Conservation (phyloP, 345 rosid species). For the Populus pruinosa region DNA sequence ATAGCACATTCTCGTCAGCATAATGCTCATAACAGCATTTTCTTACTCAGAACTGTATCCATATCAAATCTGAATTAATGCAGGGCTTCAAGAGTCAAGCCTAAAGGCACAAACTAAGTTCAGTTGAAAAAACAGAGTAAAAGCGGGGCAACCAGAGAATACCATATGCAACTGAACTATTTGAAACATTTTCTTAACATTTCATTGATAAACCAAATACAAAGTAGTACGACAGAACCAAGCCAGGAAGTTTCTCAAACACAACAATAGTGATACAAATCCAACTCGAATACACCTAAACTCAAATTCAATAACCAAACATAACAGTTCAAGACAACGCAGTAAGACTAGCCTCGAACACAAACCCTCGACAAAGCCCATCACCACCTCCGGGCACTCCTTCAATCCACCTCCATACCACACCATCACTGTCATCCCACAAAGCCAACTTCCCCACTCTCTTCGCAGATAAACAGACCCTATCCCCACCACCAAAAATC, state of each 20-base stretch:
- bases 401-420: conserved; percentile 77
- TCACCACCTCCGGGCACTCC: conserved; percentile 64
- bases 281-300: not conserved
- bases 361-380: conserved; percentile 71
- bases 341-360: conserved; percentile 57
- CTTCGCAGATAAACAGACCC: conserved; percentile 77
- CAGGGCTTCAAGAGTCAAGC: not conserved
- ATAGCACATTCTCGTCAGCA: not conserved
- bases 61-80: not conserved
- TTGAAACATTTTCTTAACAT: not conserved
- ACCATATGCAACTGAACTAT: too few relatives aligned
- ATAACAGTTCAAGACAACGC: conserved; percentile 43
- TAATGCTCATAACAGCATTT: not conserved
- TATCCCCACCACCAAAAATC: conserved; percentile 83
- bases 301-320: not conserved
- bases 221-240: not conserved
- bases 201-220: not conserved
- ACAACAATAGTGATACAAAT: not conserved
- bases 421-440: conserved; percentile 61
- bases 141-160: not conserved
- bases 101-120: not conserved
- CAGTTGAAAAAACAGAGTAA: not conserved
- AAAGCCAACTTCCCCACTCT: conserved; percentile 64
- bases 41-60: not conserved
- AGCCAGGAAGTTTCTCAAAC: not conserved